phyloP scores from a whole-genome alignment of 2,329 filamentous ascomycete species.

The Trichophyton mentagrophytes region DNA sequence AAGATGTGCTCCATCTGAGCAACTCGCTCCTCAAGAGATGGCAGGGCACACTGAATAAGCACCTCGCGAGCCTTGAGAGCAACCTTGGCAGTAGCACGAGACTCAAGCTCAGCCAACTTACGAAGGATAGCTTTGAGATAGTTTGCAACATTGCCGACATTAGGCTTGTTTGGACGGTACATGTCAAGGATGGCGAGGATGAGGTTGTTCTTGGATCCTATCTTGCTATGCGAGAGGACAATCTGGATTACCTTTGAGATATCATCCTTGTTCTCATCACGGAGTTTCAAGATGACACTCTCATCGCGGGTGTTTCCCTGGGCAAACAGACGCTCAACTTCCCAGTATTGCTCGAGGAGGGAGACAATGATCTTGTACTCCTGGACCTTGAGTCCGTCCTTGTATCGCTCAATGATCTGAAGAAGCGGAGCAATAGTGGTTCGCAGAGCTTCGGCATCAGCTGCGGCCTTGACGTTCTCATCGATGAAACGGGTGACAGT shows the following conservation, averaged over 20 bases:
- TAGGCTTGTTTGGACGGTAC: constrained; percentile 89
- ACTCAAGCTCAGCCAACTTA: constrained; percentile 82
- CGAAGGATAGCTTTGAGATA: constrained; percentile 71
- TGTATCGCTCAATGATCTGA: constrained; percentile 65
- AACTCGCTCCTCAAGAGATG: constrained; percentile 86
- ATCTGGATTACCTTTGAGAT: constrained; percentile 71
- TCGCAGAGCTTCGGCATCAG: constrained; percentile 61
- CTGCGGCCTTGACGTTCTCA: constrained; percentile 57
- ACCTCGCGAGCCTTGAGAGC: constrained; percentile 94
- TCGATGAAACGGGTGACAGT: constrained; percentile 78
- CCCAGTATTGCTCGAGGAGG: constrained; percentile 69
- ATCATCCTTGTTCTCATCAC: constrained; percentile 94
- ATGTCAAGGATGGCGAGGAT: constrained; percentile 82
- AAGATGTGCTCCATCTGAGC: constrained; percentile 98
- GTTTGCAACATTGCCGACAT: constrained; percentile 75
- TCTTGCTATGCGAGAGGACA: constrained; percentile 85
- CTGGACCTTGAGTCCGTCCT: constrained; percentile 77
- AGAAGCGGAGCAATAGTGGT: constrained; percentile 61
- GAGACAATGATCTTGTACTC: constrained; percentile 72
- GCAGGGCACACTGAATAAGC: constrained; percentile 91
- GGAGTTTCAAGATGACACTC: constrained; percentile 81
- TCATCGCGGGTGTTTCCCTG: constrained; percentile 77
- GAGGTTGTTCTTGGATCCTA: constrained; percentile 87
- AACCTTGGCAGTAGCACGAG: constrained; percentile 78
- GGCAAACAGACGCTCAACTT: constrained; percentile 78